Base-by-base conservation (phyloP, 345 rosid genomes). In the Aquilaria malaccensis region DNA sequence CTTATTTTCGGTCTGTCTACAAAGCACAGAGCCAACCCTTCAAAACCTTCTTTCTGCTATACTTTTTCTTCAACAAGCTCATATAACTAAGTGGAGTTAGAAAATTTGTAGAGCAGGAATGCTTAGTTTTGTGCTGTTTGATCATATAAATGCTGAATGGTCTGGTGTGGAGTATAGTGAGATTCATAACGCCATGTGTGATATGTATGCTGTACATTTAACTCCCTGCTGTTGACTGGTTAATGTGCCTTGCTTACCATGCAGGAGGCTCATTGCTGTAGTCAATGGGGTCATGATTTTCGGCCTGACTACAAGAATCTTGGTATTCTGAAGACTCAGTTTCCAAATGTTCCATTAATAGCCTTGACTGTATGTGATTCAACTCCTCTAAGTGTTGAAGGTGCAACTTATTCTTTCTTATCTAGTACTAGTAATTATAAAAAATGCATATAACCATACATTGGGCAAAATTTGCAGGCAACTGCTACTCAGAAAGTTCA, bases 221-320 rank as follows among this genome's bases (percentile, higher is more conserved):
- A 22, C 22, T 22, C 22, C 22, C 22, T 22, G 22, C 22, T 22
- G 22, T 29, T 33, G 4, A 50, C 13, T 32, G 32, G 50, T 56
- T 62, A 51, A 30, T 69, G 63, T 65, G 14, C 47, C 46, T 70
- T 50, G 61, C 45, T 67, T 76, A 33, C 60, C 77, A 62, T 81
- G 67, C 86, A 93, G 98, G 98, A 93, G 83, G 98, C 98, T 66
- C 98, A 93, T 83, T 93, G 98, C 65, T 89, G 98, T 77, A 93
- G 97, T 72, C 98, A 93, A 71, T 93, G 98, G 98, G 98, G 98
- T 61, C 98, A 89, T 51, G 97, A 93, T 72, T 93, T 93, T 76
- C 98, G 98, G 50, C 98, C 97, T 13, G 98, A 93, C 66, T 93
- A 93, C 76, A 93, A 89, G 75, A 89, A 80, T 76, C 90, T 93